phyloP scores from a whole-genome alignment of 169 alveolate species.

The Plasmodium malariae region DNA sequence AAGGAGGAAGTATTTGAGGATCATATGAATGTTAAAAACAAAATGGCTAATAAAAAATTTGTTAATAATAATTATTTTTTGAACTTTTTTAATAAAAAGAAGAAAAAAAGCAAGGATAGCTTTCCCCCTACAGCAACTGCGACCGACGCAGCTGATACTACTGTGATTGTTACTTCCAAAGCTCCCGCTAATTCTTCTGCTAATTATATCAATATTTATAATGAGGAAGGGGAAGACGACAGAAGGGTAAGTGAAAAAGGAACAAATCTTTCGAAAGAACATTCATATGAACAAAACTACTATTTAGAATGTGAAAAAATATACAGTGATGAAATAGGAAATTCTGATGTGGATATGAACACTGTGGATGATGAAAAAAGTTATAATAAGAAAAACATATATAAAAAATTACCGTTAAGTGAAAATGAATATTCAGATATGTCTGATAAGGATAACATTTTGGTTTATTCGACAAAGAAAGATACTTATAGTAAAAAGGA shows the following conservation, averaged over 20 bases:
- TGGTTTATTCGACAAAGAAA: background rate
- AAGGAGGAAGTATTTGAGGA: constrained; percentile 23
- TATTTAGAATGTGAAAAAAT: constrained; percentile 31
- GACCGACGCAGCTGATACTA: too few relatives aligned
- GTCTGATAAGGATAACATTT: constrained; percentile 1
- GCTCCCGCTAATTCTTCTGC: too few relatives aligned
- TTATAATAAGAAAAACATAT: constrained; percentile 12
- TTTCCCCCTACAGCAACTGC: too few relatives aligned
- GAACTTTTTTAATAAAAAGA: constrained; percentile 63
- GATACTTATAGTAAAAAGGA: background rate
- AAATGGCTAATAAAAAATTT: constrained; percentile 32
- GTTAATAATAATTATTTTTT: constrained; percentile 57
- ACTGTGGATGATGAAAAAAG: background rate
- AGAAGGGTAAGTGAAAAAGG: background rate
- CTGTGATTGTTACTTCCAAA: too few relatives aligned
- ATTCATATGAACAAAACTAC: background rate
- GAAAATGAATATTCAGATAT: constrained; percentile 17
- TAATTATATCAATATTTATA: background rate
- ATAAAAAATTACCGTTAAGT: constrained; percentile 45
- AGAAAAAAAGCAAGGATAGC: constrained; percentile 42
- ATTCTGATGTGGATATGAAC: constrained; percentile 11
- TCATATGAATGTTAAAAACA: constrained; percentile 35
- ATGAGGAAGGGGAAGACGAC: background rate
- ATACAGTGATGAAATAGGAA: constrained; percentile 18
- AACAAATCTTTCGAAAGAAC: constrained; percentile 1